These are phyloP conservation scores for Rubia occidens DNA, from an alignment of 305 asterid species.

Conservation along the genomic window DNA sequence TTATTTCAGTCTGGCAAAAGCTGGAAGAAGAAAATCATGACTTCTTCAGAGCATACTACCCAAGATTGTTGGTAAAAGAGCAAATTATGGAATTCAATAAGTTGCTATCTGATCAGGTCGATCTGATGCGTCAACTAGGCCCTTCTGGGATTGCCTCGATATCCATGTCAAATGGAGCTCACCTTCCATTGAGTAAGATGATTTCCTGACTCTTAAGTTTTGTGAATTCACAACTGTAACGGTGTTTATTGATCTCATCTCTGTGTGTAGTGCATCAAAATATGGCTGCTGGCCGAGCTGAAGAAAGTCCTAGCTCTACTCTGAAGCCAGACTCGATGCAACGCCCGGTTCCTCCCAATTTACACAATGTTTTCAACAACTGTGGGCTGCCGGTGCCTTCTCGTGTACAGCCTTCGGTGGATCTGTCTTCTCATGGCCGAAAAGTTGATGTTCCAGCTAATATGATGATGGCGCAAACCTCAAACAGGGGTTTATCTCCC, in stretches of 20 bases:
- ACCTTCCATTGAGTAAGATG: constrained; percentile 56
- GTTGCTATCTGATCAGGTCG: constrained; percentile 59
- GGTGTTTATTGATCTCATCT: constrained; percentile 14
- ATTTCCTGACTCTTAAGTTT: constrained; percentile 17
- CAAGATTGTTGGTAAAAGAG: constrained; percentile 56
- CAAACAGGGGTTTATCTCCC: constrained; percentile 36
- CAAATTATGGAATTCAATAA: constrained; percentile 76
- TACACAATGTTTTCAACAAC: constrained; percentile 32
- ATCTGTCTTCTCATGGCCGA: constrained; percentile 35
- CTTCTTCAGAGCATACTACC: constrained; percentile 70
- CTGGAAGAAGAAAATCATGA: constrained; percentile 75
- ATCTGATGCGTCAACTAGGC: constrained; percentile 44
- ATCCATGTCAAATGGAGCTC: constrained; percentile 54
- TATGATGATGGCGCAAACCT: constrained; percentile 45
- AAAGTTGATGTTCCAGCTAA: constrained; percentile 41
- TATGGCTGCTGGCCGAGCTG: constrained; percentile 33
- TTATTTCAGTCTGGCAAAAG: constrained; percentile 71
- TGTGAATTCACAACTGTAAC: not conserved
- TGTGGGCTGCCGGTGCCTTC: constrained; percentile 40
- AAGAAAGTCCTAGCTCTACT: constrained; percentile 37
- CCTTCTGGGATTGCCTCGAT: constrained; percentile 43
- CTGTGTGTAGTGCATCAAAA: constrained; percentile 50
- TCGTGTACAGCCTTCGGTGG: constrained; percentile 34
- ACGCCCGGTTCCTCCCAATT: constrained; percentile 23
- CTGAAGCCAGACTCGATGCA: constrained; percentile 41